Base-by-base conservation (phyloP, 352 stramenopile species). In the Thraustochytrium sp. region DNA sequence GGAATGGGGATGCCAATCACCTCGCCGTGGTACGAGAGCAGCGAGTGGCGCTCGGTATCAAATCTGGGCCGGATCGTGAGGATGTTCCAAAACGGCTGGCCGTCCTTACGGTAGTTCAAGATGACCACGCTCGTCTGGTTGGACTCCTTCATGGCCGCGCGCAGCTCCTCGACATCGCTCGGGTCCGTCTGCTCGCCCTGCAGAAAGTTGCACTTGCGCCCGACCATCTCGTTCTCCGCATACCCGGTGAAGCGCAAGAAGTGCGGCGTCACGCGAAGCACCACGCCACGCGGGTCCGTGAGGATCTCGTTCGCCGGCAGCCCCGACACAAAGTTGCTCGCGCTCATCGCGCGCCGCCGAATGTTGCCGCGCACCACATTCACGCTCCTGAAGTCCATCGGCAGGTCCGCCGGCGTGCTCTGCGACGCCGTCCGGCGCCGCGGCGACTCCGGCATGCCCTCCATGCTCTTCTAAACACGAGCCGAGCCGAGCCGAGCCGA, bases 151-250 rank as follows among this genome's bases (percentile, higher is more conserved):
- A 96, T 89, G 11, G 88, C 91, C 54, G 89, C 89, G 46, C 92
- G 87, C 77, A 96, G 93, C 54, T 93, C 89, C 82, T 92, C 87
- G 16, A 96, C 91, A 18, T 91, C 90, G 42, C 76, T 86, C 59
- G 90, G 91, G 85, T 96, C 91, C 0, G 92, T 96, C 29, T 91
- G 90, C 3, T 91, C 90, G 21, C 92, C 92, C 85, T 96, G 92
- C 34, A 96, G 85, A 76, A 96, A 96, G 53, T 91, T 90, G 87
- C 92, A 96, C 85, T 96, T 96, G 64, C 91, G 82, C 40, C 92
- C 92, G 64, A 96, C 76, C 18, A 96, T 91, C 85, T 94, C 88
- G 82, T 92, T 87, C 34, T 92, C 82, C 49, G 87, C 88, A 84
- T 96, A 96, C 26, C 92, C 91, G 3, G 92, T 95, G 26, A 96